phyloP scores from a whole-genome alignment of 495 filamentous ascomycete species.

The Talaromyces nanjingensis region DNA sequence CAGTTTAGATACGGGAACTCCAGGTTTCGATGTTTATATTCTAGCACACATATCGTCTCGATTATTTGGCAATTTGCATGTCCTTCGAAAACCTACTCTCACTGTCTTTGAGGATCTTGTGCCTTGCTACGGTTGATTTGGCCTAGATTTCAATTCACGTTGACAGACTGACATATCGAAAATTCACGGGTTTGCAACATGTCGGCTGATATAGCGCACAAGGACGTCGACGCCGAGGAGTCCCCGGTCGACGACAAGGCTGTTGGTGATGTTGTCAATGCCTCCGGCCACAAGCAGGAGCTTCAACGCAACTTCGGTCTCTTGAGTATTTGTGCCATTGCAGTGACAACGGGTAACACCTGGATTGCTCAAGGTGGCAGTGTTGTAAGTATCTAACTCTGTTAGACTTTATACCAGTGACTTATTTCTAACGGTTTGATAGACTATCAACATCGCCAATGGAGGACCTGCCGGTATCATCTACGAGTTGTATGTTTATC shows the following conservation, averaged over 20 bases:
- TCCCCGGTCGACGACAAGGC: not conserved
- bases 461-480: conserved; percentile 44
- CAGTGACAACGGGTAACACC: conserved; percentile 50
- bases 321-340: conserved; percentile 48
- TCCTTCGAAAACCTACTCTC: not conserved
- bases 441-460: conserved; percentile 24
- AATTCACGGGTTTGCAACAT: not conserved
- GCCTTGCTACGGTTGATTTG: not conserved
- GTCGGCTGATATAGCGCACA: not conserved
- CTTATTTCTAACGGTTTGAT: not conserved
- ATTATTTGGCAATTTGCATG: not conserved
- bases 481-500: conserved; percentile 41
- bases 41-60: not conserved
- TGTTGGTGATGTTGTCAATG: conserved; percentile 31
- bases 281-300: conserved; percentile 51
- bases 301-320: conserved; percentile 55
- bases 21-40: not conserved
- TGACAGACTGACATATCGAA: not conserved
- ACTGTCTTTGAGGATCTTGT: not conserved
- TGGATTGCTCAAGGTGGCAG: conserved; percentile 55
- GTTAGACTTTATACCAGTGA: no score
- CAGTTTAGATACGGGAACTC: not conserved
- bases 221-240: not conserved
- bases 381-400: conserved; percentile 23
- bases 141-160: not conserved